Base-by-base conservation (phyloP, 345 rosid species). In the Nephelium lappaceum region DNA sequence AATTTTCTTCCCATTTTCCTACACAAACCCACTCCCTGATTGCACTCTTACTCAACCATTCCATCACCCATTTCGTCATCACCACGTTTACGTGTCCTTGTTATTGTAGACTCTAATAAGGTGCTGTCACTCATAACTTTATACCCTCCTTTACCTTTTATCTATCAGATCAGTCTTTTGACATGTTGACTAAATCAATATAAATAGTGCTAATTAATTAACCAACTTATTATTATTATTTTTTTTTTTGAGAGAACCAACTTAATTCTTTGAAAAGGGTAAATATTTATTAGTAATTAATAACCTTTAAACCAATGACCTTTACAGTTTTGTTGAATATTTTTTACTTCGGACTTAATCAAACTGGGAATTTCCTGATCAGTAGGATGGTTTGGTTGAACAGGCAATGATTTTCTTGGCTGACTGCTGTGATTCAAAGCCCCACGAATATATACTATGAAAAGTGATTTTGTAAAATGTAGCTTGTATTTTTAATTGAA, bases 31-130 rank as follows among this genome's bases (percentile, higher is more conserved):
- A 73, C 84, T 76, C 82, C 82, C 82, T 81, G 72, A 62, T 78
- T 92, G 93, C 91, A 92, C 83, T 81, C 92, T 90, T 88, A 89
- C 92, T 89, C 90, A 79, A 90, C 89, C 89, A 83, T 85, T 80
- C 83, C 95, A 83, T 89, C 95, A 91, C 68, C 78, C 80, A 79
- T 87, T 87, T 82, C 96, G 93, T 92, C 96, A 92, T 81, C 90
- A 58, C 89, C 75, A 89, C 87, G 91, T 84, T 85, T 81, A 79
- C 81, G 74, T 83, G 84, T 83, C 84, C 27, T 39, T 78, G 21
- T 74, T 76, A 11, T 15, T 51, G 66, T 73, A 10, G 49, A 67
- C 16, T 66, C 4, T 11, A 6, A 61, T 49, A 51, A 19, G 51
- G 57, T 61, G 58, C 43, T 74, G 49, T 39, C 49, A 21, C 62